Base-by-base conservation (phyloP, 2,329 filamentous ascomycete genomes). In the Phyllosticta ampelicida region DNA sequence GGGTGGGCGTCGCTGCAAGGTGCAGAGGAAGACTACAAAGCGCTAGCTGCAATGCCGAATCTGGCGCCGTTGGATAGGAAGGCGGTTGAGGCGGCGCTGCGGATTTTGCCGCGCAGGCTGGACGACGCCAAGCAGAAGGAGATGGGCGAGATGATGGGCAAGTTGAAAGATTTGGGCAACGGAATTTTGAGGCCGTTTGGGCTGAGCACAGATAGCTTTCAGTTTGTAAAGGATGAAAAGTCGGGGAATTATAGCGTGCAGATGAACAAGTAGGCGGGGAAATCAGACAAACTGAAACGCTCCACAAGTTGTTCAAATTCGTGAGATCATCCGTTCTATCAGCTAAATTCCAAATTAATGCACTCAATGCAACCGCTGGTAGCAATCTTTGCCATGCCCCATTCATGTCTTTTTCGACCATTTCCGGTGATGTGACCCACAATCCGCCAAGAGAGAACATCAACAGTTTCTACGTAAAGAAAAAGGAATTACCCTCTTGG, bases 71-170 rank as follows among this genome's bases (percentile, higher is more conserved):
- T 82, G 9, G 91, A 96, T 66, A 77, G 75, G 68, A 84, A 80
- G 65, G 80, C 86, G 16, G 86, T 95, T 1, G 77, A 83, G 55
- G 73, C 77, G 26, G 86, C 90, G 64, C 76, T 95, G 60, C 72
- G 77, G 13, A 75, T 77, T 20, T 73, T 97, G 48, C 89, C 89
- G 1, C 75, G 80, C 1, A 79, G 80, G 61, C 80, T 90, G 54
- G 88, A 92, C 63, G 81, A 81, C 18, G 90, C 91, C 1, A 89
- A 90, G 73, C 86, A 96, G 67, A 81, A 80, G 64, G 94, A 99
- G 73, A 89, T 94, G 81, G 86, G 82, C 2, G 92, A 99, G 74
- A 96, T 97, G 90, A 95, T 96, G 90, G 89, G 87, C 18, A 96
- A 97, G 75, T 74, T 99, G 65, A 96, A 95, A 70, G 85, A 88